Evolutionary conservation across 176 grass and related monocot species (phyloP).

Genomic region (Aegilops speltoides): DNA sequence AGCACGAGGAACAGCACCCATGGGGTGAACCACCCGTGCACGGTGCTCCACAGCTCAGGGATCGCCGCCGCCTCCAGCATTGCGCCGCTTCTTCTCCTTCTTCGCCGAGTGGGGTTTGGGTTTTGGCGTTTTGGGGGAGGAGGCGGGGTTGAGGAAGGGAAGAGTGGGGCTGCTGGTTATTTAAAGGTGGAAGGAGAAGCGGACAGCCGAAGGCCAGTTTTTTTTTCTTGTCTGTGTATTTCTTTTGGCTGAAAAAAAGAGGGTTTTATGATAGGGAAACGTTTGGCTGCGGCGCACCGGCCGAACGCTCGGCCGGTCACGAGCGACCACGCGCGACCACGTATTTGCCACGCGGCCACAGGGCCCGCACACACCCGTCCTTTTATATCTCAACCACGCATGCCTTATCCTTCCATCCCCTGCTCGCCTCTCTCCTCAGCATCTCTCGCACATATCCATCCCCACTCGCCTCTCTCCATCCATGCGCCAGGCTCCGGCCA

Average conservation of each 20-base stretch:
- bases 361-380: too few species aligned
- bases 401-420: too few species aligned
- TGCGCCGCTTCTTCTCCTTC: neutral
- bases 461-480: too few species aligned
- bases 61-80: constrained; percentile 60
- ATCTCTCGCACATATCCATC: too few species aligned
- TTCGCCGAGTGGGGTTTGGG: constrained; percentile 6
- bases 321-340: too few species aligned
- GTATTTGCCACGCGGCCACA: too few species aligned
- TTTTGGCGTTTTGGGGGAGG: neutral
- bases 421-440: too few species aligned
- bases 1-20: constrained; percentile 80
- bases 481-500: too few species aligned
- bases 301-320: too few species aligned
- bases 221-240: neutral
- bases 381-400: too few species aligned
- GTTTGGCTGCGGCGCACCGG: too few species aligned
- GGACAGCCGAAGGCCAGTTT: neutral
- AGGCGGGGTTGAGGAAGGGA: neutral
- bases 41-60: constrained; percentile 52
- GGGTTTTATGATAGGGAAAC: neutral
- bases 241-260: neutral
- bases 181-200: constrained; percentile 16
- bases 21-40: constrained; percentile 76
- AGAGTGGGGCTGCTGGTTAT: neutral